These are phyloP conservation scores for Avena sativa DNA, from an alignment of 176 grass and related monocot species.

Conservation along the genomic window DNA sequence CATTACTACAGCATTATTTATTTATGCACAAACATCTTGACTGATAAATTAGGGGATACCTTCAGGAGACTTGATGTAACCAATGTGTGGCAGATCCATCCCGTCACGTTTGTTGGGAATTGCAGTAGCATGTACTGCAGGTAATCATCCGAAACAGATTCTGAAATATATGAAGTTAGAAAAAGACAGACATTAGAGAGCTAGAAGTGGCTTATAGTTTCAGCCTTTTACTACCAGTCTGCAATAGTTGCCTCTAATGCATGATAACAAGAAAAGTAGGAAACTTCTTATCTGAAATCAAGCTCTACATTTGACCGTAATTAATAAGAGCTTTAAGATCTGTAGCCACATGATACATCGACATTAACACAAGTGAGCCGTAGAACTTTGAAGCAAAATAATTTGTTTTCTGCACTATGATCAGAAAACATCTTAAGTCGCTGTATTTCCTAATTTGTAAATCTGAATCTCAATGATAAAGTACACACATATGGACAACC, in stretches of 20 bases:
- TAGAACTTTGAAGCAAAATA: too few relatives aligned
- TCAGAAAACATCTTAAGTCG: background rate
- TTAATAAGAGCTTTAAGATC: background rate
- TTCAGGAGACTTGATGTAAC: conserved; percentile 94
- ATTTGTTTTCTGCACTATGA: background rate
- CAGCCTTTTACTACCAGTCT: too few relatives aligned
- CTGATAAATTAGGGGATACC: conserved; percentile 49
- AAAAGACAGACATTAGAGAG: conserved; percentile 6
- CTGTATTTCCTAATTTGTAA: conserved; percentile 7
- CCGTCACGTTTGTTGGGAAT: conserved; percentile 94
- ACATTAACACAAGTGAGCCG: too few relatives aligned
- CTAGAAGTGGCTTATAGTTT: background rate
- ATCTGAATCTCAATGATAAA: background rate
- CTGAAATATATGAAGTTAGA: conserved; percentile 35
- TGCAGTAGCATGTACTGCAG: conserved; percentile 90
- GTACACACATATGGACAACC: too few relatives aligned
- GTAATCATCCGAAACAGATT: conserved; percentile 92
- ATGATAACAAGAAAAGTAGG: too few relatives aligned
- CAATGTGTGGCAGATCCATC: conserved; percentile 87
- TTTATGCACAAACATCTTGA: background rate
- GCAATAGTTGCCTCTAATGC: background rate
- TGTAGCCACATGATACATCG: too few relatives aligned
- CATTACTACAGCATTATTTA: background rate
- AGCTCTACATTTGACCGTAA: background rate
- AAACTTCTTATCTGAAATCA: background rate